phyloP scores from a whole-genome alignment of 2,329 filamentous ascomycete species.

The Paraphaeosphaeria sporulosa region DNA sequence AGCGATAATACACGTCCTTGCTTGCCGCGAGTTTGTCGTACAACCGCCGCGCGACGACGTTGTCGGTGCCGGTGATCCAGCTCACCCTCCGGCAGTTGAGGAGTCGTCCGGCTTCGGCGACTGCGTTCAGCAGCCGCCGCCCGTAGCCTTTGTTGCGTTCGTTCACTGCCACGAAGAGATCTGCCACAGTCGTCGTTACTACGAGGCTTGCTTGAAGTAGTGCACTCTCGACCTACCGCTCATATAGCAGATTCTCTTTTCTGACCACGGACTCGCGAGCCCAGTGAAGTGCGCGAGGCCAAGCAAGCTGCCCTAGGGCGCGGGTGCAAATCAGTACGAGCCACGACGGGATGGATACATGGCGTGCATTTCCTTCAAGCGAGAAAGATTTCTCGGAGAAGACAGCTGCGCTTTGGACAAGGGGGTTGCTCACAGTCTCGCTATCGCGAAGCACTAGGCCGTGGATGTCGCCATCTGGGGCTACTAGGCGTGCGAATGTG shows the following conservation, averaged over 20 bases:
- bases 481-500: not conserved
- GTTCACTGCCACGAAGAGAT: not conserved
- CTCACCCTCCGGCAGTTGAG: not conserved
- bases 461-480: not conserved
- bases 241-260: not conserved
- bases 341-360: too few species aligned
- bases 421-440: too few species aligned
- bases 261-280: not conserved
- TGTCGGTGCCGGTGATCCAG: not conserved
- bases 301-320: not conserved
- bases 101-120: not conserved
- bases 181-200: not conserved
- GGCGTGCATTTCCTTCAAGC: too few species aligned
- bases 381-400: too few species aligned
- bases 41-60: not conserved
- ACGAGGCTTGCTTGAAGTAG: too few species aligned
- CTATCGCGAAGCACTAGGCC: not conserved
- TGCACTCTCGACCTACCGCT: not conserved
- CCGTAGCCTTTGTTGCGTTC: not conserved
- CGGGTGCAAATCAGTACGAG: too few species aligned
- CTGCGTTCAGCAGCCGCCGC: not conserved
- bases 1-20: not conserved
- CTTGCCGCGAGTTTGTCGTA: not conserved
- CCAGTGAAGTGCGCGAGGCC: not conserved
- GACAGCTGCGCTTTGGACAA: too few species aligned